Evolutionary conservation across 1,139 yeast genomes (phyloP).

Genomic region (Debaryomyces fabryi): DNA sequence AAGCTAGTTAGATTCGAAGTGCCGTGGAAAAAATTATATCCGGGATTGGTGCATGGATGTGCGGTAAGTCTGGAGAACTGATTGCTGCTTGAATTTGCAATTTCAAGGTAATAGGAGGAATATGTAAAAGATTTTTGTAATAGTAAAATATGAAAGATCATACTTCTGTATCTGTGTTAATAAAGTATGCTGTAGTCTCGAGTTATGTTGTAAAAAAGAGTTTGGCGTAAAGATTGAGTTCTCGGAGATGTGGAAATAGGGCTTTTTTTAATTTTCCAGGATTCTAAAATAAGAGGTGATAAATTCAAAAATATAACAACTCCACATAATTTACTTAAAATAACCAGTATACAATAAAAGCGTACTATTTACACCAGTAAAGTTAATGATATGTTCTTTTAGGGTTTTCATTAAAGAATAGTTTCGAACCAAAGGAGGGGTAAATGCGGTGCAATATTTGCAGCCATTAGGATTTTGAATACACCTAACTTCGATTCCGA

Average conservation of each 20-base stretch:
- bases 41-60: background rate
- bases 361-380: background rate
- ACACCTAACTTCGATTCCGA: background rate
- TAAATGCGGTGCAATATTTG: background rate
- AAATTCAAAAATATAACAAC: no score
- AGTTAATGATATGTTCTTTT: no score
- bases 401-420: background rate
- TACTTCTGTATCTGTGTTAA: background rate
- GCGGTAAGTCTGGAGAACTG: background rate
- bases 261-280: background rate
- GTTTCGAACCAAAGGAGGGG: background rate
- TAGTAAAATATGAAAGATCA: background rate
- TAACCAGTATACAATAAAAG: background rate
- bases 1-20: background rate
- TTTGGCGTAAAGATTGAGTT: background rate
- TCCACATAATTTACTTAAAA: background rate
- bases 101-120: background rate
- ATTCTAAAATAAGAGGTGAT: no score
- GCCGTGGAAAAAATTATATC: background rate
- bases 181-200: no score
- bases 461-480: background rate
- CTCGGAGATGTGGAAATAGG: background rate
- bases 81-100: background rate
- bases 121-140: background rate
- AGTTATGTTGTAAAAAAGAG: background rate